Evolutionary conservation across 495 filamentous ascomycete genomes (phyloP), one percentile per base, ranked within the genome.

Genomic region (Cairneyella variabilis): DNA sequence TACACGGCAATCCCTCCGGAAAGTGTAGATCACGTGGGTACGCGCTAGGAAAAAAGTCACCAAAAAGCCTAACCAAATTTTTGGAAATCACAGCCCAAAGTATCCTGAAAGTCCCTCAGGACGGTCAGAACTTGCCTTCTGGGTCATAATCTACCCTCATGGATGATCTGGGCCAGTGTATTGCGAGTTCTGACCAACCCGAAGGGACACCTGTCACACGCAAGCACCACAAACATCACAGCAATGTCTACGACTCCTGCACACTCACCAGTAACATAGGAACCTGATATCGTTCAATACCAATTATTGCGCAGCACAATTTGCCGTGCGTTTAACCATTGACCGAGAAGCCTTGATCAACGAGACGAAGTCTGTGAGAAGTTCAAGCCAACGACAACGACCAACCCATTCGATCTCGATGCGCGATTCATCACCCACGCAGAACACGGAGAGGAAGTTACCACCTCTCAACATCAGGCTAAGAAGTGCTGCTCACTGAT

Each of bases 171-270:
- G 37, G 8, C 17, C 37, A 40, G 16, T 40, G 37, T 40, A 17
- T 7, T 40, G 37, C 37, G 37, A 40, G 37, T 40, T 40, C 37
- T 40, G 37, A 20, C 37, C 37, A 40, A 40, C 37, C 37, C 17
- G 37, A 17, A 40, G 37, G 6, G 37, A 40, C 7, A 40, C 37
- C 37, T 40, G 16, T 40, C 37, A 40, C 37, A 40, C 6, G 28
- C 37, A 40, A 40, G 6, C 37, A 40, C 37, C 37, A 40, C 17
- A 40, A 40, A 40, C 7, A 17, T 40, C 17, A 16, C 10, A 6
- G 28, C 28, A 32, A 32, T 14, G 14, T 32, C 14, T 32, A 32
- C 28, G 28, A 32, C 14, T 32, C 28, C 37, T 40, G 37, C 37
- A 20, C 16, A 8, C 16, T 40, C 16, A 5, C 6, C 16, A 9